Base-by-base conservation (phyloP, 202 grass and related monocot genomes). In the Musa balbisiana region DNA sequence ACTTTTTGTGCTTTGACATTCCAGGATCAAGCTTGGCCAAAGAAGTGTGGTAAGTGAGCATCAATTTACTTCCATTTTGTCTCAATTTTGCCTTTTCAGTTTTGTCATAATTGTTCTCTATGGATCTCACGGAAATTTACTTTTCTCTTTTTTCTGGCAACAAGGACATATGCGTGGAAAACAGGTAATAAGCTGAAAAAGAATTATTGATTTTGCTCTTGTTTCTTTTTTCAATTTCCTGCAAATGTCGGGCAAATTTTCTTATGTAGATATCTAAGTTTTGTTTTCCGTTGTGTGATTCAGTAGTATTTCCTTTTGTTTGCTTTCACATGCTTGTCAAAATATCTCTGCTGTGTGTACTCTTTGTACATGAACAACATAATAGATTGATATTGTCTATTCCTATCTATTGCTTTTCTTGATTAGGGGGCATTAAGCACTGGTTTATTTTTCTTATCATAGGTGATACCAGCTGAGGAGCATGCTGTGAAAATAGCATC, bases 141-240 rank as follows among this genome's bases (percentile, higher is more conserved):
- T 0, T 74, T 59, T 52, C 15, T 43, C 49, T 64, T 23, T 71
- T 53, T 6, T 67, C 33, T 33, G 1, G 58, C 25, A 67, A 19
- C 81, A 83, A 83, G 85, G 81, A 67, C 85, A 87, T 71, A 83
- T 83, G 85, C 71, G 73, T 26, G 81, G 85, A 33, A 83, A 87
- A 58, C 77, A 87, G 80, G 85, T 87, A 80, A 66, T 43, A 21
- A 65, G 17, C 62, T 64, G 17, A 22, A 60, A 27, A 27, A 2
- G 26, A 27, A 27, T 27, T 5, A 60, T 60, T 69, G 24, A 43
- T 69, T 16, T 49, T 43, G 49, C 10, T 33, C 16, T 69, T 15
- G 29, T 27, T 4, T 69, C 14, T 43, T 12, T 16, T 33, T 27
- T 50, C 66, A 69, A 69, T 16, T 17, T 16, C 29, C 8, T 13